These are phyloP conservation scores for Hygrocybe coccinea DNA, from an alignment of 768 basidiomycete species.

Conservation along the genomic window DNA sequence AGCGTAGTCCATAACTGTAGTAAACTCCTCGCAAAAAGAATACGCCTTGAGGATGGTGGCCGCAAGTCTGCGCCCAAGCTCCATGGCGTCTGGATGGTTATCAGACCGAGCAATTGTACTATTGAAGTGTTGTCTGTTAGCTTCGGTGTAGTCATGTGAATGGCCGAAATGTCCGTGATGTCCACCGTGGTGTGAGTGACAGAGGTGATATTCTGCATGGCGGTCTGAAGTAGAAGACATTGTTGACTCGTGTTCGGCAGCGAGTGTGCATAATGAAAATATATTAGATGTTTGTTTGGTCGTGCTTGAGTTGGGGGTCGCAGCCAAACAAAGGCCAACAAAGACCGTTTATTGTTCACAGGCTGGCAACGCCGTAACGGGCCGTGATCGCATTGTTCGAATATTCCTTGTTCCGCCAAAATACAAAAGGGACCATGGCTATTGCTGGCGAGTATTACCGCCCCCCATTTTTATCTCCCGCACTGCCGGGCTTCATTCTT, in stretches of 20 bases:
- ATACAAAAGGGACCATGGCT: not conserved
- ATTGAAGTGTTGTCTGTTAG: constrained; percentile 39
- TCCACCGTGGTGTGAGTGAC: not conserved
- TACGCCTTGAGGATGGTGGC: constrained; percentile 37
- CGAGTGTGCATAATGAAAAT: not conserved
- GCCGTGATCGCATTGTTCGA: too few species aligned
- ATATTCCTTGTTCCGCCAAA: not conserved
- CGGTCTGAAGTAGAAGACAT: not conserved
- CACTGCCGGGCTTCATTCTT: not conserved
- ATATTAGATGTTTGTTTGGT: too few species aligned
- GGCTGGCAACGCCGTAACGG: too few species aligned
- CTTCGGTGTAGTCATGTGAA: constrained; percentile 24
- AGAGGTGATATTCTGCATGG: not conserved
- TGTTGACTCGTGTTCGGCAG: not conserved
- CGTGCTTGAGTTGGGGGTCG: too few species aligned
- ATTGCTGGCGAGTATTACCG: not conserved
- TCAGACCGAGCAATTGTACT: constrained; percentile 12
- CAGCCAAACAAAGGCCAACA: too few species aligned
- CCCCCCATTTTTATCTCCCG: not conserved
- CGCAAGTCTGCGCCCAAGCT: constrained; percentile 32
- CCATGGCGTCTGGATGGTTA: constrained; percentile 18
- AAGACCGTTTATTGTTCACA: too few species aligned
- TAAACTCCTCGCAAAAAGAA: constrained; percentile 50
- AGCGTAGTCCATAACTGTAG: constrained; percentile 66
- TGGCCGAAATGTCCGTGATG: constrained; percentile 9